phyloP scores from a whole-genome alignment of 257 asterid genomes.

The Haberlea rhodopensis region DNA sequence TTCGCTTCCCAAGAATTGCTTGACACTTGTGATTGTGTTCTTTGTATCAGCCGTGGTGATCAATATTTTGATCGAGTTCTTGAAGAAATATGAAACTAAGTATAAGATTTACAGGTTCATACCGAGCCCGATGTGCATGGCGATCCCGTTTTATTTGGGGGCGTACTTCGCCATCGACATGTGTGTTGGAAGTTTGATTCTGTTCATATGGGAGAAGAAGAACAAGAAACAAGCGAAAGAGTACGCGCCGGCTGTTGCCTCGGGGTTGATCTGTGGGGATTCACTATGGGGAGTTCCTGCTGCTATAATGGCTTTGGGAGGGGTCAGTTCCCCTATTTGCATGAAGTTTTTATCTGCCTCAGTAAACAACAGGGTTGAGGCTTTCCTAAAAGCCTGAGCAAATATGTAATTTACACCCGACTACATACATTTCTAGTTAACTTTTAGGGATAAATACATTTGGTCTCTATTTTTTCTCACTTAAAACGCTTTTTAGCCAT shows the following conservation, averaged over 20 bases:
- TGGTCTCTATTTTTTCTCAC: too few relatives aligned
- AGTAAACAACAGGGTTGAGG: not conserved
- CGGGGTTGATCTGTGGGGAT: slow-evolving; percentile 48
- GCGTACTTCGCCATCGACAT: slow-evolving; percentile 51
- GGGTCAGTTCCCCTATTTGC: slow-evolving; percentile 44
- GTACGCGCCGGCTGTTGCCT: slow-evolving; percentile 43
- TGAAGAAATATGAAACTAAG: slow-evolving; percentile 28
- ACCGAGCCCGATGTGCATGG: slow-evolving; percentile 58
- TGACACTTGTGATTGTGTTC: slow-evolving; percentile 31
- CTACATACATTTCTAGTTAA: too few relatives aligned
- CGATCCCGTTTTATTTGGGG: slow-evolving; percentile 49
- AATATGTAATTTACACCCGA: too few relatives aligned
- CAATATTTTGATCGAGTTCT: slow-evolving; percentile 23
- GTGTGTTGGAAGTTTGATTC: slow-evolving; percentile 58
- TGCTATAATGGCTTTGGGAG: slow-evolving; percentile 40
- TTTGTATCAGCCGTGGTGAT: slow-evolving; percentile 44
- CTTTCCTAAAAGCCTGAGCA: too few relatives aligned
- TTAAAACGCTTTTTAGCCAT: too few relatives aligned
- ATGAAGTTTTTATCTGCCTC: slow-evolving; percentile 30
- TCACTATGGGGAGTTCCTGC: slow-evolving; percentile 51
- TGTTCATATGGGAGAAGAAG: slow-evolving; percentile 25
- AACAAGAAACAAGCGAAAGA: slow-evolving; percentile 30
- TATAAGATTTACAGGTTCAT: slow-evolving; percentile 35
- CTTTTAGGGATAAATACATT: too few relatives aligned
- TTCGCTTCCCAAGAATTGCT: slow-evolving; percentile 36